phyloP scores from a whole-genome alignment of 495 filamentous ascomycete species.

The Aspergillus kassunensis region DNA sequence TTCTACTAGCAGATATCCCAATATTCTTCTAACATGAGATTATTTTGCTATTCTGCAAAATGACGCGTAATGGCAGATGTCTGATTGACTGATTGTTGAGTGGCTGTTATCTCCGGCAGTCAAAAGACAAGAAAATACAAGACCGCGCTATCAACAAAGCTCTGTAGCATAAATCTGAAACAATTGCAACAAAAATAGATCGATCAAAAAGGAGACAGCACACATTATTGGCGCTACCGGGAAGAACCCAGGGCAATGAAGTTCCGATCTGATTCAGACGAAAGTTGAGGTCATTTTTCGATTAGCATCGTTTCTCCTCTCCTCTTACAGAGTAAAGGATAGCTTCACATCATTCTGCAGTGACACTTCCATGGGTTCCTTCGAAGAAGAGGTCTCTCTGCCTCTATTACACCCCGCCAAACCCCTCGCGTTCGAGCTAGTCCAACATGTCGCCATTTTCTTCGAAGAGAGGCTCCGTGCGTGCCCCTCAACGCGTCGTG shows the following conservation, averaged over 20 bases:
- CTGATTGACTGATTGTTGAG: no score
- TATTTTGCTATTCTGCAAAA: no score
- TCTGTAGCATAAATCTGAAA: not conserved
- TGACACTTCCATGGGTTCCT: constrained; percentile 18
- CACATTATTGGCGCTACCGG: constrained; percentile 32
- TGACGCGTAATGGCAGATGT: no score
- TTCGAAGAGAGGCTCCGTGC: constrained; percentile 72
- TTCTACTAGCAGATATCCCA: constrained; percentile 12
- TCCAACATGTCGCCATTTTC: constrained; percentile 64
- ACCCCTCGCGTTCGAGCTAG: constrained; percentile 57
- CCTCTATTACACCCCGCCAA: constrained; percentile 48
- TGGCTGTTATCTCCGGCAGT: no score
- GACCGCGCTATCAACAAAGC: no score
- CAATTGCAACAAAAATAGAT: not conserved
- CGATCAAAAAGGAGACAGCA: constrained; percentile 4
- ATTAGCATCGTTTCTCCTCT: no score
- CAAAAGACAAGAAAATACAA: not conserved
- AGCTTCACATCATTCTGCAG: no score
- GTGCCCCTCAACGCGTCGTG: constrained; percentile 15
- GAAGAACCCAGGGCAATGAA: constrained; percentile 46
- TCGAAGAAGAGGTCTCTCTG: constrained; percentile 15
- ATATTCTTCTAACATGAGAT: constrained; percentile 7
- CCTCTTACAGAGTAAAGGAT: no score
- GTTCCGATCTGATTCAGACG: no score
- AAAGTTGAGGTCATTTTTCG: no score